Evolutionary conservation across 2,329 filamentous ascomycete species (phyloP).

Genomic region (Sporothrix euskadiensis): DNA sequence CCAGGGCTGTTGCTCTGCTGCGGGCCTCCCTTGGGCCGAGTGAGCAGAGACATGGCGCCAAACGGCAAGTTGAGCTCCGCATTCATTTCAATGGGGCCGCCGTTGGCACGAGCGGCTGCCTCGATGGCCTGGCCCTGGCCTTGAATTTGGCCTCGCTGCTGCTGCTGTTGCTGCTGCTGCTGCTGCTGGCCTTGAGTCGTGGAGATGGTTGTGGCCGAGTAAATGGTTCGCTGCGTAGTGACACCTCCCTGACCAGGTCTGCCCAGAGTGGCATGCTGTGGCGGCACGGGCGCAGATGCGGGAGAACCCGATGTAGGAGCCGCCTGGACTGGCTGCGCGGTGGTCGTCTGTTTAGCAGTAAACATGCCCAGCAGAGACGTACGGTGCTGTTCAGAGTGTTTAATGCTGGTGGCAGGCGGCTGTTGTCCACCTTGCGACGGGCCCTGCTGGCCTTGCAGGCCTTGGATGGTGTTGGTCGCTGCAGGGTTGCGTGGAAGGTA

Average conservation of each 20-base stretch:
- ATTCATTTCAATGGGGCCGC: constrained; percentile 40
- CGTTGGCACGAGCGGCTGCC: constrained; percentile 37
- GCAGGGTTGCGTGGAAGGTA: not conserved
- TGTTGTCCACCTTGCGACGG: not conserved
- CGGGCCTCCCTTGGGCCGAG: constrained; percentile 37
- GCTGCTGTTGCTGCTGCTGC: not conserved
- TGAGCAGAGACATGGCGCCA: constrained; percentile 44
- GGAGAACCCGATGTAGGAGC: not conserved
- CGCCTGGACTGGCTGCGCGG: not conserved
- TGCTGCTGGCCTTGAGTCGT: constrained; percentile 22
- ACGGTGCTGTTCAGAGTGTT: constrained; percentile 30
- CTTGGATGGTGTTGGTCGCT: not conserved
- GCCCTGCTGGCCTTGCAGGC: too few species aligned
- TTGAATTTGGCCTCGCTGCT: constrained; percentile 8
- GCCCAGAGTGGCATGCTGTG: not conserved
- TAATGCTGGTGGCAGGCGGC: not conserved
- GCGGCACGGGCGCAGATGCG: not conserved
- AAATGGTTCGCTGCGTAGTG: constrained; percentile 11
- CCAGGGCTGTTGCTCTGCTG: not conserved
- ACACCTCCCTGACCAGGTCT: not conserved
- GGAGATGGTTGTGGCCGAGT: constrained; percentile 8
- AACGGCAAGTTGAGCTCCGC: constrained; percentile 45
- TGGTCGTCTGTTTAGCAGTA: constrained; percentile 42
- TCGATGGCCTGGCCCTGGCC: constrained; percentile 31
- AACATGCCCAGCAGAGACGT: constrained; percentile 42